phyloP scores from a whole-genome alignment of 352 stramenopile species.

The Discostella stelligera region DNA sequence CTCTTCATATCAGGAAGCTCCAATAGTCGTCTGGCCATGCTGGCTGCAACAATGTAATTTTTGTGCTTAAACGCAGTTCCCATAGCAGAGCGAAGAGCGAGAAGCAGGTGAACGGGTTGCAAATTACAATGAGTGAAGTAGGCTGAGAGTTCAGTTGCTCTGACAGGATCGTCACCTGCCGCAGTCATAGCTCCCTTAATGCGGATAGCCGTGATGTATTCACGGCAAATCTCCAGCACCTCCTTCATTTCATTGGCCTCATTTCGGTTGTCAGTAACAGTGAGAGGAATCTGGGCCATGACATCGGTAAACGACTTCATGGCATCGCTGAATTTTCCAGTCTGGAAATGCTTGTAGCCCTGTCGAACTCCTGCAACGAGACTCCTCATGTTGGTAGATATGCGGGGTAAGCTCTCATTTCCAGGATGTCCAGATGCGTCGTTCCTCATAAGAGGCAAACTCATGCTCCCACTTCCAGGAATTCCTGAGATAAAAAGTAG shows the following conservation, averaged over 20 bases:
- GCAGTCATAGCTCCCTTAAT: constrained; percentile 88
- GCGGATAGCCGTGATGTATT: constrained; percentile 97
- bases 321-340: constrained; percentile 97
- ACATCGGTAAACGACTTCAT: constrained; percentile 90
- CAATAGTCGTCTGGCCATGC: constrained; percentile 97
- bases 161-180: constrained; percentile 79
- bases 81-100: constrained; percentile 99
- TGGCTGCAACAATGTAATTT: constrained; percentile 98
- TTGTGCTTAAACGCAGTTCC: constrained; percentile 98
- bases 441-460: constrained; percentile 76
- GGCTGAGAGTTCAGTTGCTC: constrained; percentile 95
- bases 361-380: constrained; percentile 92
- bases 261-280: constrained; percentile 90
- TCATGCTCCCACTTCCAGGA: constrained; percentile 67
- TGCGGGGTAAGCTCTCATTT: constrained; percentile 86
- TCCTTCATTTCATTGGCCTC: constrained; percentile 91
- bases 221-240: constrained; percentile 92
- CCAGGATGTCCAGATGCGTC: constrained; percentile 77
- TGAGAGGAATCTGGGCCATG: constrained; percentile 92
- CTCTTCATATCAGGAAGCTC: constrained; percentile 96
- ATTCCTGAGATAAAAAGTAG: constrained; percentile 45
- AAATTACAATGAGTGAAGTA: constrained; percentile 99
- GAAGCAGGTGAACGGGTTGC: constrained; percentile 94
- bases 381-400: constrained; percentile 87
- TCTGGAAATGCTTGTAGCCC: constrained; percentile 95